These are phyloP conservation scores for Carex kokanica DNA, from an alignment of 176 grass and related monocot genomes.

Conservation along the genomic window DNA sequence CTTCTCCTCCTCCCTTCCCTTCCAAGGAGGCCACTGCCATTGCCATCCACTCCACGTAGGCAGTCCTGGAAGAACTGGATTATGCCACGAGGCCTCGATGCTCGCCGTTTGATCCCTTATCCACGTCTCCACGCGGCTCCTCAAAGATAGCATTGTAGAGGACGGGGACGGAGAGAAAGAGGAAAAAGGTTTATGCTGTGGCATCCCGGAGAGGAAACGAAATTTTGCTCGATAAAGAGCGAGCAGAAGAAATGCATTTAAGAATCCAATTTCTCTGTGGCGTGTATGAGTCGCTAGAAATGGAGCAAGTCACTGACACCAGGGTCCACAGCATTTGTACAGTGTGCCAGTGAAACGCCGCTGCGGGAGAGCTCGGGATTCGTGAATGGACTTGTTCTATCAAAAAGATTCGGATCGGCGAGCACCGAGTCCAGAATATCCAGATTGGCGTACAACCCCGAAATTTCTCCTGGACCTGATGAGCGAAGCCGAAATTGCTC, in stretches of 20 bases:
- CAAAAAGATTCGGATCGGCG: background rate
- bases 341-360: background rate
- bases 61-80: slow-evolving; percentile 25
- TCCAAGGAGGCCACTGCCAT: slow-evolving; percentile 43
- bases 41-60: slow-evolving; percentile 24
- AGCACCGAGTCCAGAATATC: too few species aligned
- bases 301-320: background rate
- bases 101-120: slow-evolving; percentile 51
- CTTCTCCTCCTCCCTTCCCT: slow-evolving; percentile 45
- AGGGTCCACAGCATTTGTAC: background rate
- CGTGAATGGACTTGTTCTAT: background rate
- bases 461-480: too few species aligned
- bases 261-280: background rate
- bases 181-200: background rate
- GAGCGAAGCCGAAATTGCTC: too few species aligned
- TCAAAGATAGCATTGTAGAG: slow-evolving; percentile 47
- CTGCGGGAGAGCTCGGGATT: background rate
- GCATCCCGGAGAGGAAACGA: background rate
- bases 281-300: background rate
- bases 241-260: background rate
- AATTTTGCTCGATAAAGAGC: background rate
- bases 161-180: slow-evolving; percentile 2
- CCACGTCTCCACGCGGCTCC: slow-evolving; percentile 68
- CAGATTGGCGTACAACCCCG: too few species aligned
- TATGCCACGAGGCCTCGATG: slow-evolving; percentile 41